Conservation (phyloP, 2,329 filamentous ascomycete genomes). For the Hypoxylon sp. region DNA sequence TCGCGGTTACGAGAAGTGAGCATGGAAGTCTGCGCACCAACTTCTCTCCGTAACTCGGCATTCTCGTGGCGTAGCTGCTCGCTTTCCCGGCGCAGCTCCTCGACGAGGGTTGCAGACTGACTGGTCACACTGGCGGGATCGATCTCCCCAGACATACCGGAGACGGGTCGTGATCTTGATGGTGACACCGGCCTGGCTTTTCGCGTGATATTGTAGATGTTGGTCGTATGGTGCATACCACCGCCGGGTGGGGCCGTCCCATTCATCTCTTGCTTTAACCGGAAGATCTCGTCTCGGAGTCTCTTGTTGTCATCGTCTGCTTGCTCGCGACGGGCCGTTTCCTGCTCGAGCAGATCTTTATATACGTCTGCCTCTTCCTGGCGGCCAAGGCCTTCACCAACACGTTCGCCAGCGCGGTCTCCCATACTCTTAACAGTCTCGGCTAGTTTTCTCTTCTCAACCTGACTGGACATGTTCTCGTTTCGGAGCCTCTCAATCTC, state of each 20-base stretch:
- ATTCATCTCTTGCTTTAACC: slow-evolving; percentile 72
- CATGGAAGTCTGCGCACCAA: slow-evolving; percentile 97
- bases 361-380: slow-evolving; percentile 84
- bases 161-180: slow-evolving; percentile 64
- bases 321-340: slow-evolving; percentile 89
- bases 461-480: slow-evolving; percentile 82
- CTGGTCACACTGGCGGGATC: slow-evolving; percentile 67
- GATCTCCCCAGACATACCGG: slow-evolving; percentile 63
- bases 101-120: slow-evolving; percentile 75
- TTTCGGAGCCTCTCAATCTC: slow-evolving; percentile 86
- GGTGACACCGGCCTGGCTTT: slow-evolving; percentile 60
- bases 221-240: slow-evolving; percentile 69
- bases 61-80: slow-evolving; percentile 92
- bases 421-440: slow-evolving; percentile 76
- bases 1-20: slow-evolving; percentile 95
- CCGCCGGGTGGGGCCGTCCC: slow-evolving; percentile 37
- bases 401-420: slow-evolving; percentile 59
- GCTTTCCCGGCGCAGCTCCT: slow-evolving; percentile 77
- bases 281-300: slow-evolving; percentile 85
- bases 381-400: slow-evolving; percentile 61
- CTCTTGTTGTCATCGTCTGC: slow-evolving; percentile 88
- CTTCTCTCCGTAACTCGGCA: slow-evolving; percentile 88
- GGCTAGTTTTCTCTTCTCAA: slow-evolving; percentile 86
- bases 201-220: slow-evolving; percentile 74
- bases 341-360: slow-evolving; percentile 94